Percentiles rank a stretch among this genome's conserved stretches.
phyloP scores from a whole-genome alignment of 345 rosid species.

The Reutealis trisperma region DNA sequence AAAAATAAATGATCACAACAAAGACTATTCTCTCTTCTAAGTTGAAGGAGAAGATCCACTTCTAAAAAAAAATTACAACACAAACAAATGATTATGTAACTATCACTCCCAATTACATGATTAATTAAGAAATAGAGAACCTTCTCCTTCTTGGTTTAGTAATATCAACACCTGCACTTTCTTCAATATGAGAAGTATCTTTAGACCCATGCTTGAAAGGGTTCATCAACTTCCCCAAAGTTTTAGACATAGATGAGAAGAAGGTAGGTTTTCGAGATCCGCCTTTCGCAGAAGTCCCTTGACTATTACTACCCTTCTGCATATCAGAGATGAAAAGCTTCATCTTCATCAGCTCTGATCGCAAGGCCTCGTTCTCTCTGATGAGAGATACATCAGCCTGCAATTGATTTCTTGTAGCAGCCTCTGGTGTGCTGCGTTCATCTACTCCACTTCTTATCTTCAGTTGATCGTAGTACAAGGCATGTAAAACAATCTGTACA shows the following conservation, averaged over 20 bases:
- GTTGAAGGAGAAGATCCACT: no score
- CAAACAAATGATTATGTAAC: background rate
- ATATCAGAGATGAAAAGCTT: constrained; percentile 70
- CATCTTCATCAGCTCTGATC: constrained; percentile 84
- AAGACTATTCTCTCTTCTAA: no score
- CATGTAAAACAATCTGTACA: constrained; percentile 78
- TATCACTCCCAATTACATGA: background rate
- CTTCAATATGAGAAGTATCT: constrained; percentile 79
- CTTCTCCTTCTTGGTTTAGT: constrained; percentile 93
- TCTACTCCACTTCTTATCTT: constrained; percentile 75
- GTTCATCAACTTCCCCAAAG: constrained; percentile 76
- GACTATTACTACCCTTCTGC: constrained; percentile 40
- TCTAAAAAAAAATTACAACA: background rate
- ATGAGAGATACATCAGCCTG: constrained; percentile 64
- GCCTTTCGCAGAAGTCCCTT: constrained; percentile 29
- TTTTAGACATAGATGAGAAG: constrained; percentile 89
- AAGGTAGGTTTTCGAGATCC: constrained; percentile 44
- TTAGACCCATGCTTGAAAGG: constrained; percentile 85
- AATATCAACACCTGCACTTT: constrained; percentile 45
- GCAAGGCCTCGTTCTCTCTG: constrained; percentile 81
- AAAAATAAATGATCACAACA: no score
- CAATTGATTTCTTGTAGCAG: constrained; percentile 46
- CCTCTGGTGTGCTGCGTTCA: constrained; percentile 27
- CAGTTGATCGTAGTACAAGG: constrained; percentile 86
- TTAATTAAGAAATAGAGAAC: constrained; percentile 72